Base-by-base conservation (phyloP, 2,329 filamentous ascomycete genomes). In the Rhinocladiella similis region DNA sequence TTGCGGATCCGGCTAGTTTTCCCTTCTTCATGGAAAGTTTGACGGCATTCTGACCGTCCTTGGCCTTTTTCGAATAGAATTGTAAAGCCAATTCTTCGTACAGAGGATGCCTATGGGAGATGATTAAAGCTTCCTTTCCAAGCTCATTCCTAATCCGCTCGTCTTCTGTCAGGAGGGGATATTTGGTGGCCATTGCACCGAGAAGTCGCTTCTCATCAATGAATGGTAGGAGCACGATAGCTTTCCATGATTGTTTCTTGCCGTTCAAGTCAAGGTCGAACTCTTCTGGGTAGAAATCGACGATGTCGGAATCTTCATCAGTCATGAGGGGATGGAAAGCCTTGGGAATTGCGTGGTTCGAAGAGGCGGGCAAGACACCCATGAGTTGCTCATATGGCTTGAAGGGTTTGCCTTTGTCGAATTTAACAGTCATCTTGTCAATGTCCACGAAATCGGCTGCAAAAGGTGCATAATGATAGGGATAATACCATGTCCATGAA, bases 401-500 rank as follows among this genome's bases (percentile, higher is more conserved):
- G 65, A 96, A 97, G 3, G 91, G 89, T 47, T 80, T 84, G 10
- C 93, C 93, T 72, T 92, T 90, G 56, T 90, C 83, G 65, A 99
- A 99, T 16, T 82, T 78, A 63, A 96, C 84, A 29, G 89, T 80
- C 79, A 96, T 85, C 64, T 91, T 86, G 50, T 81, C 83, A 45
- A 99, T 80, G 54, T 92, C 87, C 56, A 89, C 87, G 72, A 99
- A 99, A 72, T 99, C 94, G 50, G 91, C 89, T 2, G 94, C 94
- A 70, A 99, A 99, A 3, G 95, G 94, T 1, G 94, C 95, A 70
- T 99, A 99, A 70, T 99, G 94, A 69, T 97, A 96, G 0, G 94
- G 94, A 69, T 97, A 99, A 72, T 94, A 99, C 94, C 94, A 99
- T 50, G 93, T 95, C 94, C 95, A 99, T 0, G 91, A 97, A 19